These are phyloP conservation scores for Ustilago bromivora DNA, from an alignment of 1,284 basidiomycete genomes.

Conservation along the genomic window DNA sequence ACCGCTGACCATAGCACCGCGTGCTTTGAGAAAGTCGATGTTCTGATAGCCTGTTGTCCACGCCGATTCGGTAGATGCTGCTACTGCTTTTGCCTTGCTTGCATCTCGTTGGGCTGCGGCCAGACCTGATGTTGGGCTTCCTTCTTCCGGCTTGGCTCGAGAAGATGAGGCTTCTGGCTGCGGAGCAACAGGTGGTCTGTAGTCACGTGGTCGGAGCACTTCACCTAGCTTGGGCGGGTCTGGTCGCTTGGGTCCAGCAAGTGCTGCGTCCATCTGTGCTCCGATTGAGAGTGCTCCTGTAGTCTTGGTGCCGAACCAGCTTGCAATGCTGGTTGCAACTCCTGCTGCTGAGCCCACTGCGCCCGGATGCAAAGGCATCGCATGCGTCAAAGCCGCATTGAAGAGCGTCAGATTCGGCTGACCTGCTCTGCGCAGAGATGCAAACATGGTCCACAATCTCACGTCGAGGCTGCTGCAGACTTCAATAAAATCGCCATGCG, in stretches of 20 bases:
- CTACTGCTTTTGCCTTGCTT: slow-evolving; percentile 40
- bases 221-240: slow-evolving; percentile 46
- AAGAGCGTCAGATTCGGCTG: slow-evolving; percentile 53
- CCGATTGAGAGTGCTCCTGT: slow-evolving; percentile 52
- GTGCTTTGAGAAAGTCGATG: slow-evolving; percentile 51
- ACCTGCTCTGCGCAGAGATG: slow-evolving; percentile 51
- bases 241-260: slow-evolving; percentile 56
- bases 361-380: slow-evolving; percentile 58
- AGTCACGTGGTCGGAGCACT: slow-evolving; percentile 33
- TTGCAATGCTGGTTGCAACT: slow-evolving; percentile 56
- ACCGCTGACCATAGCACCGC: slow-evolving; percentile 57
- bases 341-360: slow-evolving; percentile 52
- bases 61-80: slow-evolving; percentile 30
- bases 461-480: slow-evolving; percentile 60
- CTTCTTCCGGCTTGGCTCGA: slow-evolving; percentile 1
- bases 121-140: slow-evolving; percentile 14
- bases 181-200: slow-evolving; percentile 15
- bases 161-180: slow-evolving; percentile 6
- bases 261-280: slow-evolving; percentile 51
- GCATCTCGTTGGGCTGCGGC: slow-evolving; percentile 25
- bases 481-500: slow-evolving; percentile 63
- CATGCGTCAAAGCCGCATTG: slow-evolving; percentile 18
- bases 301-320: slow-evolving; percentile 57
- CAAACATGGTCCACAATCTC: slow-evolving; percentile 63
- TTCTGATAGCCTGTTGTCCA: slow-evolving; percentile 41